A percentile compares a stretch with the other conserved stretches of the same genome.
Evolutionary conservation across 306 rosid species (phyloP).

Genomic region (Prinsepia uniflora): DNA sequence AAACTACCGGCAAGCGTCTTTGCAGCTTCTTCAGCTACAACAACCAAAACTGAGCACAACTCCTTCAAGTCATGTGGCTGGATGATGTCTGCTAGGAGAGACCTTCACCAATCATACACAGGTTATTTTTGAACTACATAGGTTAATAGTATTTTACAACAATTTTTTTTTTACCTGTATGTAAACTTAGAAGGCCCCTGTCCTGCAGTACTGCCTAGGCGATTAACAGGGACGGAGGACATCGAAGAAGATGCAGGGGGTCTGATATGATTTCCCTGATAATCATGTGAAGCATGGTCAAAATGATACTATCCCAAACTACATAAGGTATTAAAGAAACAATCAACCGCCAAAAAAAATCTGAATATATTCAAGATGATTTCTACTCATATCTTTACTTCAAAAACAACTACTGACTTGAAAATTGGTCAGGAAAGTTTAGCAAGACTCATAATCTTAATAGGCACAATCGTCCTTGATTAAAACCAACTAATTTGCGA

Average conservation of each 20-base stretch:
- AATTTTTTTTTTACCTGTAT: constrained; percentile 76
- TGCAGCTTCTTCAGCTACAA: constrained; percentile 79
- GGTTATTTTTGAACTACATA: constrained; percentile 37
- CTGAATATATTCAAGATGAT: background rate
- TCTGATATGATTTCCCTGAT: constrained; percentile 63
- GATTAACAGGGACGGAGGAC: constrained; percentile 55
- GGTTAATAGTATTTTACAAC: constrained; percentile 14
- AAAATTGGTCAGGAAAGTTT: background rate
- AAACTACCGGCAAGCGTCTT: constrained; percentile 68
- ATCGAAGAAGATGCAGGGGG: constrained; percentile 48
- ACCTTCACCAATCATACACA: constrained; percentile 52
- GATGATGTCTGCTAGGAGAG: constrained; percentile 94
- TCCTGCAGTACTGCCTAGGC: constrained; percentile 47
- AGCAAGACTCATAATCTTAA: background rate
- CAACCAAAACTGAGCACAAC: constrained; percentile 90
- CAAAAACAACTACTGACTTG: background rate
- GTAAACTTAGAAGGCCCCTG: constrained; percentile 79
- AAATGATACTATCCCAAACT: background rate
- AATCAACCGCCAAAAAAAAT: background rate
- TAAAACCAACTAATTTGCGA: constrained; percentile 23
- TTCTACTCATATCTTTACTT: background rate
- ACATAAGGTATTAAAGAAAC: background rate
- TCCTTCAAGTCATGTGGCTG: constrained; percentile 92
- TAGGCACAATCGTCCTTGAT: background rate
- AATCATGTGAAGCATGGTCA: constrained; percentile 25